Conservation (phyloP, 768 basidiomycete genomes). For the Piloderma croceum region DNA sequence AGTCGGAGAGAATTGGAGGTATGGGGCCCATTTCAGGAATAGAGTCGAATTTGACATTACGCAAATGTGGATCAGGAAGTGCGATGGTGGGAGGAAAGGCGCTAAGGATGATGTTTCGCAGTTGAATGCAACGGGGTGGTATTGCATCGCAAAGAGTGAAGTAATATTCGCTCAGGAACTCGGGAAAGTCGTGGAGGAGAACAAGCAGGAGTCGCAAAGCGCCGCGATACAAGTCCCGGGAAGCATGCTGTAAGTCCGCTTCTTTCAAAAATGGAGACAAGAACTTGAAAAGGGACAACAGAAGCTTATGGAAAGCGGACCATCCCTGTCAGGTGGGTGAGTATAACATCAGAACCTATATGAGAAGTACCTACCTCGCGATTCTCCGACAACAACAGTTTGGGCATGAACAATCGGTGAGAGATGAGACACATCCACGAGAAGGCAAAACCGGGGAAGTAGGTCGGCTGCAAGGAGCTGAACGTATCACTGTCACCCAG, state of each 20-base stretch:
- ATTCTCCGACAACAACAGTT: conserved; percentile 79
- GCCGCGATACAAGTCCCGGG: conserved; percentile 85
- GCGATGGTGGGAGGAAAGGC: conserved; percentile 82
- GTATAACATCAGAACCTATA: conserved; percentile 4
- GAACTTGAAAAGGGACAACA: conserved; percentile 94
- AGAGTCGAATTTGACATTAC: conserved; percentile 64
- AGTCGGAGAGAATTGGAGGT: conserved; percentile 89
- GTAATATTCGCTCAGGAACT: conserved; percentile 95
- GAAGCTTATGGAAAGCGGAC: conserved; percentile 91
- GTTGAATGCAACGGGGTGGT: conserved; percentile 88
- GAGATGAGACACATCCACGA: conserved; percentile 97
- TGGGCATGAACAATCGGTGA: conserved; percentile 96
- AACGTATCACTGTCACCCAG: conserved; percentile 71
- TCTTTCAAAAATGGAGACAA: conserved; percentile 85
- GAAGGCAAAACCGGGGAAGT: conserved; percentile 97
- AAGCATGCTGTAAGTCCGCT: conserved; percentile 72
- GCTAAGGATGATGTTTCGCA: conserved; percentile 93
- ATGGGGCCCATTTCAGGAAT: conserved; percentile 90
- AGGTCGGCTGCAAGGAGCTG: conserved; percentile 91
- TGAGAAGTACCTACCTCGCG: conserved; percentile 56
- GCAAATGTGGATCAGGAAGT: conserved; percentile 84
- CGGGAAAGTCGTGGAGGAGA: conserved; percentile 97
- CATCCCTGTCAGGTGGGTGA: conserved; percentile 55
- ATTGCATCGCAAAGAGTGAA: conserved; percentile 93
- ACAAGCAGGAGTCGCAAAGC: conserved; percentile 87